A percentile compares a stretch with the other conserved stretches of the same genome.
These are phyloP conservation scores for Pythium aphanidermatum DNA, from an alignment of 352 stramenopile species.

Conservation along the genomic window DNA sequence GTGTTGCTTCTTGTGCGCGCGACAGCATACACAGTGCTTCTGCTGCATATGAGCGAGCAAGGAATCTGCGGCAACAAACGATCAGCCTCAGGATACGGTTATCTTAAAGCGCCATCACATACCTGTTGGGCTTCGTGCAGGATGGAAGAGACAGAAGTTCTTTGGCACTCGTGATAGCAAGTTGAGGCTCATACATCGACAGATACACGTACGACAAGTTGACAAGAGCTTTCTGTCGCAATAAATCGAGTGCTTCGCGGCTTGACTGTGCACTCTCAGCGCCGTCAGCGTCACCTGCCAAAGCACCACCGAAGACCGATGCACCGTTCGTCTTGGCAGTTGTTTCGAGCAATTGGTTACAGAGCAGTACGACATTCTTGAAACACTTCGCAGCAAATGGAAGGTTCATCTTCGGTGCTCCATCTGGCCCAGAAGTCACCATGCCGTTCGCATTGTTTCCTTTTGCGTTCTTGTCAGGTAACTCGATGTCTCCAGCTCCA, in stretches of 20 bases:
- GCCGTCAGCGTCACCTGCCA: conserved; percentile 7
- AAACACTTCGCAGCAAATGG: conserved; percentile 86
- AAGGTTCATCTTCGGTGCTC: conserved; percentile 73
- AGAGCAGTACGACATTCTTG: conserved; percentile 81
- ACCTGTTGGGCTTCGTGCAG: conserved; percentile 69
- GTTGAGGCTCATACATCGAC: conserved; percentile 86
- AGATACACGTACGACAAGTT: conserved; percentile 89
- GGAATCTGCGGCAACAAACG: conserved; percentile 30
- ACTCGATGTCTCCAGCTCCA: conserved; percentile 58
- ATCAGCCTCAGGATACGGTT: not conserved
- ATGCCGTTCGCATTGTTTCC: conserved; percentile 17
- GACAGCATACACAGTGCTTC: conserved; percentile 88
- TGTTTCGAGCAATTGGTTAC: conserved; percentile 63
- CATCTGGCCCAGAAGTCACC: conserved; percentile 9
- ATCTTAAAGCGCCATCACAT: conserved; percentile 3
- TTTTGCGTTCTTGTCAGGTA: conserved; percentile 52
- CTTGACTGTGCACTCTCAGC: conserved; percentile 30
- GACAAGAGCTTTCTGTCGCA: conserved; percentile 82
- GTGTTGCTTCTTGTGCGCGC: conserved; percentile 68
- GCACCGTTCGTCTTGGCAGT: conserved; percentile 16
- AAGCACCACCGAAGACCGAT: conserved; percentile 5
- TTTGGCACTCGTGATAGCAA: conserved; percentile 79
- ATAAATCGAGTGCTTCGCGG: conserved; percentile 48
- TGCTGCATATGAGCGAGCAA: conserved; percentile 83
- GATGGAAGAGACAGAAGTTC: conserved; percentile 63